Evolutionary conservation across 805 yeast species (phyloP).

Genomic region (Zygosaccharomyces rouxii): DNA sequence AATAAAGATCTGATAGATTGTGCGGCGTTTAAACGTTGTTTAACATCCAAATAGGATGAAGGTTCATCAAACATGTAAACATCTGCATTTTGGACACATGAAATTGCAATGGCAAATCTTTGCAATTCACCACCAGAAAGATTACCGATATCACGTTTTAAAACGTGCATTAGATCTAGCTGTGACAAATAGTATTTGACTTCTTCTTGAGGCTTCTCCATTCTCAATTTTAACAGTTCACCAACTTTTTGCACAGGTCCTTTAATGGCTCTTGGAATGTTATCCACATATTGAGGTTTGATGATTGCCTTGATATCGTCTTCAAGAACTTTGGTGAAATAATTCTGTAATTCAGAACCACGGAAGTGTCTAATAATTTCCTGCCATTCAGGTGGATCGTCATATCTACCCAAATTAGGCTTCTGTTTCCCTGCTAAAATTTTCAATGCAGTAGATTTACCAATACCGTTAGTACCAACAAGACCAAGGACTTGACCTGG

Average conservation of each 20-base stretch:
- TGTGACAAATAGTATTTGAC: constrained; percentile 62
- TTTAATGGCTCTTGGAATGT: constrained; percentile 92
- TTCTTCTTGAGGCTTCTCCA: constrained; percentile 59
- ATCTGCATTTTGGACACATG: constrained; percentile 90
- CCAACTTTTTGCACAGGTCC: constrained; percentile 86
- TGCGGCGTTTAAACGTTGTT: constrained; percentile 98
- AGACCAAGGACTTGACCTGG: constrained; percentile 98
- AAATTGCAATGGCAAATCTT: constrained; percentile 96
- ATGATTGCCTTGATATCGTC: constrained; percentile 94
- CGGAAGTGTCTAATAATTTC: constrained; percentile 87
- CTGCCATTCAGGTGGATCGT: constrained; percentile 97
- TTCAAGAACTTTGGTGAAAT: constrained; percentile 88
- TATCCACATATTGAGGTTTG: constrained; percentile 98
- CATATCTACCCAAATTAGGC: constrained; percentile 91
- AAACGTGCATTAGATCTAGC: constrained; percentile 69
- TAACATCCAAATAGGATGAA: constrained; percentile 95
- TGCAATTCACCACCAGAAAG: constrained; percentile 98
- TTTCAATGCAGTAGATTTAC: constrained; percentile 95
- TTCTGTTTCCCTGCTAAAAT: constrained; percentile 96
- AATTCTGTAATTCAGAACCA: constrained; percentile 96
- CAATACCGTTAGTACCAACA: constrained; percentile 99
- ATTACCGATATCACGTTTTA: constrained; percentile 83
- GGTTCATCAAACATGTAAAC: constrained; percentile 99
- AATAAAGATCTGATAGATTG: constrained; percentile 84
- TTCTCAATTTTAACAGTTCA: constrained; percentile 68